phyloP scores from a whole-genome alignment of 768 basidiomycete genomes.

The Daedaleopsis nitida region DNA sequence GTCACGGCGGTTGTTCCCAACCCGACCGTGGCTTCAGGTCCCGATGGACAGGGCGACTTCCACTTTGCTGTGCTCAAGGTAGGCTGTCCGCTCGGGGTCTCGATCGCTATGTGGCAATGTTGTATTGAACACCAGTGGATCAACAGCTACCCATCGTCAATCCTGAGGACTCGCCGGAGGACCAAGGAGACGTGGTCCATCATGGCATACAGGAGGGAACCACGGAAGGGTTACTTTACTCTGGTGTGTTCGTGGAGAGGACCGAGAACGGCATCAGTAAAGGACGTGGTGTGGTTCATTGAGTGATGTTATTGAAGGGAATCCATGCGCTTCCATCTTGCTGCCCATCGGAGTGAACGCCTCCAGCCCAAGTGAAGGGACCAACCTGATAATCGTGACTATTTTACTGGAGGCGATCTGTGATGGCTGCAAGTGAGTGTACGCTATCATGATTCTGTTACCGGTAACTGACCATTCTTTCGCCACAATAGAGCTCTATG shows the following conservation, averaged over 20 bases:
- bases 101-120: not conserved
- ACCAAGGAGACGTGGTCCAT: constrained; percentile 59
- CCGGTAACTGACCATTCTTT: too few species aligned
- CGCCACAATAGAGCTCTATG: too few species aligned
- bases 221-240: constrained; percentile 56
- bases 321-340: too few species aligned
- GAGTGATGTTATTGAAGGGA: too few species aligned
- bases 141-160: constrained; percentile 55
- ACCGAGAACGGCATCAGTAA: constrained; percentile 39
- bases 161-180: constrained; percentile 42
- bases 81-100: constrained; percentile 5
- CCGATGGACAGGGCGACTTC: constrained; percentile 58
- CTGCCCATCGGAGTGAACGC: too few species aligned
- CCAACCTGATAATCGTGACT: too few species aligned
- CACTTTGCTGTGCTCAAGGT: constrained; percentile 66
- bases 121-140: not conserved
- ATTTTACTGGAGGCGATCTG: too few species aligned
- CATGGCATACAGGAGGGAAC: constrained; percentile 60
- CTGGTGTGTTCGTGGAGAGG: constrained; percentile 58
- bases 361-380: too few species aligned
- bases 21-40: constrained; percentile 39
- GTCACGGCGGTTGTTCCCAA: constrained; percentile 49
- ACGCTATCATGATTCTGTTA: too few species aligned
- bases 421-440: too few species aligned
- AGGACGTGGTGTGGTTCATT: constrained; percentile 18